Evolutionary conservation across 1,139 yeast species (phyloP).

Genomic region (Yamadazyma conglobata): DNA sequence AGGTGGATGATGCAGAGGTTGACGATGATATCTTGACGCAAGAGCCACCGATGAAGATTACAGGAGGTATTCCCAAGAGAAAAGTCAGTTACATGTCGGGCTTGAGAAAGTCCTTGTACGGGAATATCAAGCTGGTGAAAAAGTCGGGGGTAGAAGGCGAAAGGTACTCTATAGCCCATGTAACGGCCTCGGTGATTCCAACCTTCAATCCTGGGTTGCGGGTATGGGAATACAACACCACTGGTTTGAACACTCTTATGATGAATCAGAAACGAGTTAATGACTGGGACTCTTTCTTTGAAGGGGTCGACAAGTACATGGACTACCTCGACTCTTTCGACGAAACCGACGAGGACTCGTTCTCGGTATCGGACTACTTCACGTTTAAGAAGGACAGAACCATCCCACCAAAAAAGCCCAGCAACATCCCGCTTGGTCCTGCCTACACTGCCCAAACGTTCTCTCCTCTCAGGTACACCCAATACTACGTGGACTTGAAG

Average conservation of each 20-base stretch:
- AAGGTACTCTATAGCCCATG: constrained; percentile 66
- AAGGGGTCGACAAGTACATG: constrained; percentile 36
- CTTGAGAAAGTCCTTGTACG: constrained; percentile 51
- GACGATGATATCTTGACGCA: constrained; percentile 16
- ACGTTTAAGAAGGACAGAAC: constrained; percentile 51
- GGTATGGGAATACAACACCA: constrained; percentile 80
- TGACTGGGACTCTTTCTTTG: constrained; percentile 58
- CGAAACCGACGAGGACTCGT: constrained; percentile 12
- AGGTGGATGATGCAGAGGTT: constrained; percentile 13
- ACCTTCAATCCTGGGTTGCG: constrained; percentile 81
- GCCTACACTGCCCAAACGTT: constrained; percentile 69
- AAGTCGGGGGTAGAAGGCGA: constrained; percentile 48
- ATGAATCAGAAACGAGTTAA: constrained; percentile 18
- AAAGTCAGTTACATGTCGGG: constrained; percentile 61
- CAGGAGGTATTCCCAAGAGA: constrained; percentile 63
- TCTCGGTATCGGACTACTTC: constrained; percentile 11
- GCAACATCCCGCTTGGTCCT: constrained; percentile 58
- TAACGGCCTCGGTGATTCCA: constrained; percentile 76
- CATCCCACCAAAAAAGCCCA: constrained; percentile 64
- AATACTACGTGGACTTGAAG: constrained; percentile 64
- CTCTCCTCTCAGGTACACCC: constrained; percentile 69
- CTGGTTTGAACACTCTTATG: constrained; percentile 34
- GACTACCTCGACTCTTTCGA: constrained; percentile 21
- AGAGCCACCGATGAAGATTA: constrained; percentile 22
- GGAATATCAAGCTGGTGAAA: constrained; percentile 40